Conservation (phyloP, 2,329 filamentous ascomycete species). For the Nigrograna mackinnonii region DNA sequence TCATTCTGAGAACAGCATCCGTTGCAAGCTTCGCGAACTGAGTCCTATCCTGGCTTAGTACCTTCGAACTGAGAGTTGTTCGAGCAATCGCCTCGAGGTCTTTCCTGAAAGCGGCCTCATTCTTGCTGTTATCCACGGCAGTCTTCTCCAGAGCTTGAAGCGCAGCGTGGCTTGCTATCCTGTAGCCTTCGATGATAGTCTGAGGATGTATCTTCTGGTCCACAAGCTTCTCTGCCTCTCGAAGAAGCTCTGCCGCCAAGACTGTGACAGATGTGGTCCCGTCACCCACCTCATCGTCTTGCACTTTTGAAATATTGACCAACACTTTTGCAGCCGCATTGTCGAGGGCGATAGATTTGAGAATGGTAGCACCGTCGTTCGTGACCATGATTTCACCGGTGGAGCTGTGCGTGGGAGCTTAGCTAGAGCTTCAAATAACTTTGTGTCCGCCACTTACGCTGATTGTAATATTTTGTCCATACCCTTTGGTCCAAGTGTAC, state of each 20-base stretch:
- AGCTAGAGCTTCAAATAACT: conserved; percentile 18
- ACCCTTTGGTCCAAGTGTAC: conserved; percentile 93
- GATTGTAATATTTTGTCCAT: conserved; percentile 99
- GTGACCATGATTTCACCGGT: conserved; percentile 98
- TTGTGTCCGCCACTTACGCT: conserved; percentile 64
- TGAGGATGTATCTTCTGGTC: conserved; percentile 99
- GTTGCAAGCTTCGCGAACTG: conserved; percentile 90
- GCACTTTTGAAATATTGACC: conserved; percentile 99
- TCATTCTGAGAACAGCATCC: conserved; percentile 87
- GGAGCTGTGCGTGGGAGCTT: conserved; percentile 60
- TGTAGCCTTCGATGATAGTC: conserved; percentile 98
- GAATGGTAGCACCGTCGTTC: conserved; percentile 96
- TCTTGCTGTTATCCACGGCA: conserved; percentile 87
- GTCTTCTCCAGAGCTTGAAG: conserved; percentile 80
- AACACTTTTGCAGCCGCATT: conserved; percentile 98
- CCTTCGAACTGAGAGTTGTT: conserved; percentile 96
- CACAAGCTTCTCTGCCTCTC: conserved; percentile 95
- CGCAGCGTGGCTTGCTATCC: conserved; percentile 92
- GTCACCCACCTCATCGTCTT: conserved; percentile 98
- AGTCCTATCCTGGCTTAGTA: conserved; percentile 88
- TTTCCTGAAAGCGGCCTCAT: conserved; percentile 81
- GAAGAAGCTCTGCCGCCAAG: conserved; percentile 88
- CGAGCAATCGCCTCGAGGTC: conserved; percentile 89
- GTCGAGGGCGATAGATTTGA: conserved; percentile 97
- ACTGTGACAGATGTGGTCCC: conserved; percentile 98